These are phyloP conservation scores for Ascochyta lentis DNA, from an alignment of 2,329 filamentous ascomycete species.

Conservation along the genomic window DNA sequence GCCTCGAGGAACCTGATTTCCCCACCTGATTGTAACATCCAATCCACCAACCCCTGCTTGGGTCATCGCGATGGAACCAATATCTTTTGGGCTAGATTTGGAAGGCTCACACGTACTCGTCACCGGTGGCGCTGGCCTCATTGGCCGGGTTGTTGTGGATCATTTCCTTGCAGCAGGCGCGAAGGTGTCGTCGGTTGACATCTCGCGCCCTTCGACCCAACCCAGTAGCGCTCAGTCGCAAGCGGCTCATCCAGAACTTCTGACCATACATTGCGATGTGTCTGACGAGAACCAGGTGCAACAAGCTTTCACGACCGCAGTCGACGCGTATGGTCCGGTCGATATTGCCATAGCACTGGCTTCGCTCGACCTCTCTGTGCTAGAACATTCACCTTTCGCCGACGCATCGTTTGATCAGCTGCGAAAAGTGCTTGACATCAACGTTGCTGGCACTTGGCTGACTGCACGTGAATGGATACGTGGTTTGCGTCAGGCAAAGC, in stretches of 20 bases:
- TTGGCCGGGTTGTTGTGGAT: conserved; percentile 49
- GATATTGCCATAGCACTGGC: conserved; percentile 54
- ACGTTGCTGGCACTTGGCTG: conserved; percentile 49
- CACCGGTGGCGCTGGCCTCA: conserved; percentile 52
- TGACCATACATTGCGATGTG: conserved; percentile 44
- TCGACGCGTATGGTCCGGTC: conserved; percentile 45
- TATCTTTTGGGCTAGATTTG: conserved; percentile 44
- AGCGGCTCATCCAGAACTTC: conserved; percentile 3
- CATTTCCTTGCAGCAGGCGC: conserved; percentile 54
- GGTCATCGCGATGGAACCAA: conserved; percentile 8
- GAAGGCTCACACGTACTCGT: conserved; percentile 49
- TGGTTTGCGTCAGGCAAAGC: conserved; percentile 40
- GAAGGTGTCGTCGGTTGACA: conserved; percentile 50
- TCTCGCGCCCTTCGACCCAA: conserved; percentile 22
- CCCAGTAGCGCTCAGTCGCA: conserved; percentile 1
- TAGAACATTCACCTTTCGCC: conserved; percentile 47
- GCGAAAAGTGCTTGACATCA: conserved; percentile 52
- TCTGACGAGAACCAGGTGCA: conserved; percentile 43
- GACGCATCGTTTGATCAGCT: conserved; percentile 52
- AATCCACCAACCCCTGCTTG: background rate
- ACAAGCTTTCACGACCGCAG: conserved; percentile 45
- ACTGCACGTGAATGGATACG: conserved; percentile 54
- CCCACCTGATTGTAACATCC: conserved; percentile 6
- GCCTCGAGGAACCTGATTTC: conserved; percentile 7
- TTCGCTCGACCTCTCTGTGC: conserved; percentile 52